Evolutionary conservation across 2,329 filamentous ascomycete genomes (phyloP).

Genomic region (Botryotinia calthae): DNA sequence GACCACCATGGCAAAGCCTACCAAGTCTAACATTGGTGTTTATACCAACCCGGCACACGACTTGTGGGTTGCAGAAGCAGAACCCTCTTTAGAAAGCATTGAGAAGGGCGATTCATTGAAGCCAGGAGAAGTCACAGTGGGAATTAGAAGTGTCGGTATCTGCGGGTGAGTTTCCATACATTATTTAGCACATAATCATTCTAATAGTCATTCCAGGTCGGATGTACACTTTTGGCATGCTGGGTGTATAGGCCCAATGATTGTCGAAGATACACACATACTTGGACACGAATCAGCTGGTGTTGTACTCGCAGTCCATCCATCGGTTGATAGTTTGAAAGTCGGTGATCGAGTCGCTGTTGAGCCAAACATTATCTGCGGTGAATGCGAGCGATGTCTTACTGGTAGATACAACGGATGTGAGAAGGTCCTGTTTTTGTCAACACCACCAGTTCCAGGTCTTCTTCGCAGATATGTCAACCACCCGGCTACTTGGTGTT

Average conservation of each 20-base stretch:
- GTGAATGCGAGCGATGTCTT: slow-evolving; percentile 84
- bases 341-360: slow-evolving; percentile 89
- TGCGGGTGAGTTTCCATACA: slow-evolving; percentile 65
- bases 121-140: slow-evolving; percentile 81
- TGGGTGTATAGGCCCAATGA: slow-evolving; percentile 93
- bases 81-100: slow-evolving; percentile 73
- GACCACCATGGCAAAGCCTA: slow-evolving; percentile 33
- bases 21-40: slow-evolving; percentile 89
- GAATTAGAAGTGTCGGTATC: slow-evolving; percentile 91
- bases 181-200: neutral
- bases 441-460: slow-evolving; percentile 84
- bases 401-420: slow-evolving; percentile 96
- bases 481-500: slow-evolving; percentile 91
- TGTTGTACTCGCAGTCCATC: slow-evolving; percentile 75
- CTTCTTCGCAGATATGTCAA: slow-evolving; percentile 90
- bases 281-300: slow-evolving; percentile 93
- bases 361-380: slow-evolving; percentile 92
- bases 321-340: slow-evolving; percentile 74
- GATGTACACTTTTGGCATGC: slow-evolving; percentile 98
- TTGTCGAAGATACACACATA: slow-evolving; percentile 84
- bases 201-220: slow-evolving; percentile 53
- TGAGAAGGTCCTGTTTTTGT: slow-evolving; percentile 79
- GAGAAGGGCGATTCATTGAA: slow-evolving; percentile 65
- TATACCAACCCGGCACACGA: slow-evolving; percentile 94
- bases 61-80: slow-evolving; percentile 79